Evolutionary conservation across 1,284 basidiomycete genomes (phyloP).

Genomic region (Phaffia rhodozyma): DNA sequence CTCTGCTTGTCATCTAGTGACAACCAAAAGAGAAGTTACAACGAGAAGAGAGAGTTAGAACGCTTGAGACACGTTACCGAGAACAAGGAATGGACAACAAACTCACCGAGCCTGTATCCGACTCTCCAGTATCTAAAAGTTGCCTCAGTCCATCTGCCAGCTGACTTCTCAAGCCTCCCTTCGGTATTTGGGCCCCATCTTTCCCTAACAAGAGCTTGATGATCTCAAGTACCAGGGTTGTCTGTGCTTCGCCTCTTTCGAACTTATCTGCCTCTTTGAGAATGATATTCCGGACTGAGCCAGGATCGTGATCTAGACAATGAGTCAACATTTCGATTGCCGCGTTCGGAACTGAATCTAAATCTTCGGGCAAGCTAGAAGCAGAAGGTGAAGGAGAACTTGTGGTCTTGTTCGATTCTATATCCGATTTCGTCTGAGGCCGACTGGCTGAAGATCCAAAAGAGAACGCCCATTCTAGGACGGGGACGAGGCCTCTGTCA

Average conservation of each 20-base stretch:
- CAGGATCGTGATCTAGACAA: slow-evolving; percentile 82
- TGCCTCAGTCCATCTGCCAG: slow-evolving; percentile 79
- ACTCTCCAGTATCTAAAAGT: slow-evolving; percentile 53
- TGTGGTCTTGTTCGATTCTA: not conserved
- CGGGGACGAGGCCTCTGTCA: slow-evolving; percentile 75
- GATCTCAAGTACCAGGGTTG: slow-evolving; percentile 59
- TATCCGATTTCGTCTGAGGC: too few species aligned
- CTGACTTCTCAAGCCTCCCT: slow-evolving; percentile 67
- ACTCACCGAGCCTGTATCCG: slow-evolving; percentile 37
- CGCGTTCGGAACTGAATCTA: slow-evolving; percentile 54
- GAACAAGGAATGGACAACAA: not conserved
- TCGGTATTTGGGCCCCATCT: slow-evolving; percentile 41
- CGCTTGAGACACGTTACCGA: not conserved
- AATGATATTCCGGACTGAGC: slow-evolving; percentile 71
- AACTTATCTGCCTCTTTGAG: slow-evolving; percentile 59
- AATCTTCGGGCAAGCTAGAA: slow-evolving; percentile 30
- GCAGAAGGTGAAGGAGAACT: slow-evolving; percentile 14
- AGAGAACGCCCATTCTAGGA: slow-evolving; percentile 79
- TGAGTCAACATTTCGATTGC: slow-evolving; percentile 79
- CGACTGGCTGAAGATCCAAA: not conserved
- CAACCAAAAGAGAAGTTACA: not conserved
- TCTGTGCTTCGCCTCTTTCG: slow-evolving; percentile 34
- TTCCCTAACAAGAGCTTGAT: slow-evolving; percentile 65
- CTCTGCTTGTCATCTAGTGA: slow-evolving; percentile 40
- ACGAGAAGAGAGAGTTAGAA: not conserved